Base-by-base conservation (phyloP, 176 grass and related monocot genomes). In the Avena eriantha region DNA sequence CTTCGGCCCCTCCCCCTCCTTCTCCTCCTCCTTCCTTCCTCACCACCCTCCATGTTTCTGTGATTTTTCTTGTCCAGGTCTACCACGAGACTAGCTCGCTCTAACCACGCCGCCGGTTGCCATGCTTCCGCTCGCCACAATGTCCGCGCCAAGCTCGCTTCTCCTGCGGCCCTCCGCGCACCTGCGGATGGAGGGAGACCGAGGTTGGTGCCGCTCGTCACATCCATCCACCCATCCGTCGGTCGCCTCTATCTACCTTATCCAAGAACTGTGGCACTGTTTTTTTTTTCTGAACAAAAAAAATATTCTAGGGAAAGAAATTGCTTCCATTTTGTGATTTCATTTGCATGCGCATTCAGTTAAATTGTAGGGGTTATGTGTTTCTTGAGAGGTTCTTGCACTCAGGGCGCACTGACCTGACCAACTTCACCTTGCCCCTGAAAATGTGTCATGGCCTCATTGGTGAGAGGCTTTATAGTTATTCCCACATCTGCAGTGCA, bases 201-300 rank as follows among this genome's bases (percentile, higher is more conserved):
- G 61, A 90, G 88, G 88, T 90, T 50, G 5, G 49, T 41, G 51
- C 14, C 67, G 50, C 60, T 59, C 60, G 8, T 23, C 67, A 39
- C 36, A 39, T 5, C 5, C 36, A 36, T 36, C 35, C 35, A 36
- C 35, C 69, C 60, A 26, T 23, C 19, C 69, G 8, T 31, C 13
- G 21, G 1, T 24, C 46, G n/a, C 7, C 46, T 75, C 72, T 75
- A 4, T 49, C 33, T 73, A 15, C 56, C 79, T 77, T 77, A 29
- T 56, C 70, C 79, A 58, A 34, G 3, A 14, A 57, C 7, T 34
- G 18, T 34, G 23, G 2, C 75, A 12, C 23, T 4, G 14, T 13
- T 56, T 4, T 5, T 10, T 46, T 46, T 46, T 36, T 10, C 65
- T 69, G 31, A 69, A 60, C 12, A 43, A 26, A n/a, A 10, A 0